These are phyloP conservation scores for Beta macrorhiza DNA, from an alignment of 179 eudicot species.

Conservation along the genomic window DNA sequence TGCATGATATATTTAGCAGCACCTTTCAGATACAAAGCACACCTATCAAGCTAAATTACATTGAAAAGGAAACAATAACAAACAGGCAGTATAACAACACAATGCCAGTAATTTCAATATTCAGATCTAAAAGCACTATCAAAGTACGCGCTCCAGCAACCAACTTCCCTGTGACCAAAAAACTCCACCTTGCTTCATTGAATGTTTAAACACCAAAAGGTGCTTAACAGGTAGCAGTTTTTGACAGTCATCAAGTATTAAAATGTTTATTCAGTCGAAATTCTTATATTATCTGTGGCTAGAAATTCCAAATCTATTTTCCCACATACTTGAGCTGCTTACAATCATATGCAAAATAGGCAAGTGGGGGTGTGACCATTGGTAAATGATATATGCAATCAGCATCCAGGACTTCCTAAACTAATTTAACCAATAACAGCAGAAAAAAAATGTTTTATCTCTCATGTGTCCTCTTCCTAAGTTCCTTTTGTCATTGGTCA, in stretches of 20 bases:
- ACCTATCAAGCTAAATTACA: not conserved
- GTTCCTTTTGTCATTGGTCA: not conserved
- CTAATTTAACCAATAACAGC: too few species aligned
- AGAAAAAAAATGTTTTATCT: too few species aligned
- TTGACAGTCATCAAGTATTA: not conserved
- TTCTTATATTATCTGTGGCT: not conserved
- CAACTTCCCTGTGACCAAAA: not conserved
- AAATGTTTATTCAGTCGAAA: not conserved
- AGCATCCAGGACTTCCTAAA: too few species aligned
- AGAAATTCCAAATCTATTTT: not conserved
- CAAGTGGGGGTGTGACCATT: too few species aligned
- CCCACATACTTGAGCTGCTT: not conserved
- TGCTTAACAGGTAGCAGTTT: not conserved
- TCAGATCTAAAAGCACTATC: not conserved
- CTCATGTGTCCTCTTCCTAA: not conserved
- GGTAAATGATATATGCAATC: too few species aligned
- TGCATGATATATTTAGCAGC: not conserved
- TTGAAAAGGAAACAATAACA: not conserved
- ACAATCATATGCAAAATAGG: too few species aligned
- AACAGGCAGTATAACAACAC: not conserved
- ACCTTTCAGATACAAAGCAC: not conserved
- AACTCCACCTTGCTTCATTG: not conserved
- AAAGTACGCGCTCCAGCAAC: not conserved
- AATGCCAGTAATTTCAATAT: not conserved
- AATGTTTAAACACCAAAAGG: not conserved